phyloP scores from a whole-genome alignment of 352 stramenopile species.

The Pythium phragmitis region DNA sequence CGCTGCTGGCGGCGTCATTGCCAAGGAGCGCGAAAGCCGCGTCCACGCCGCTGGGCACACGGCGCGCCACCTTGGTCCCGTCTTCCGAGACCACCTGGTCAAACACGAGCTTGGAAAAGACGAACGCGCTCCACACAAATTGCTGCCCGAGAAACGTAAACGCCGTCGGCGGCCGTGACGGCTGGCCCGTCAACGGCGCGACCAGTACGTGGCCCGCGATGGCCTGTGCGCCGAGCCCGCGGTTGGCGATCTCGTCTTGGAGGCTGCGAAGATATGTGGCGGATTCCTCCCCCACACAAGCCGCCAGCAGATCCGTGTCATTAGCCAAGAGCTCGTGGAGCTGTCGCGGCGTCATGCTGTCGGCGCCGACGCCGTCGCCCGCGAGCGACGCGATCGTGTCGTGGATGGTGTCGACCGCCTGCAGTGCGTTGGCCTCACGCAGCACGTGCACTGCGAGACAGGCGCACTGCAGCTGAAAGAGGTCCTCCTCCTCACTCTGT shows the following conservation, averaged over 20 bases:
- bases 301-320: constrained; percentile 4
- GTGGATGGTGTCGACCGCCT: constrained; percentile 4
- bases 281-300: constrained; percentile 1
- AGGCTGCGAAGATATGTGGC: constrained; percentile 1
- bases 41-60: constrained; percentile 26
- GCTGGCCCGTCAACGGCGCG: neutral
- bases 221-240: constrained; percentile 15
- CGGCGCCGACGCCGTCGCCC: constrained; percentile 15
- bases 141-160: constrained; percentile 29
- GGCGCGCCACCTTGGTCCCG: constrained; percentile 16
- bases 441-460: constrained; percentile 20
- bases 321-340: constrained; percentile 15
- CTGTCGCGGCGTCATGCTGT: constrained; percentile 25
- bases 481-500: neutral
- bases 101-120: constrained; percentile 31
- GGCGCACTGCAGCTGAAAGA: neutral
- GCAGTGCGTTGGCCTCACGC: constrained; percentile 10
- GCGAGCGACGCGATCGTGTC: constrained; percentile 14
- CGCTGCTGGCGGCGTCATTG: constrained; percentile 19
- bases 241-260: constrained; percentile 21
- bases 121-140: constrained; percentile 34
- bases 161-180: constrained; percentile 14
- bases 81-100: constrained; percentile 17
- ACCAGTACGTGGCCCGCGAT: constrained; percentile 16
- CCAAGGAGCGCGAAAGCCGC: constrained; percentile 24